These are phyloP conservation scores for Phytopythium vexans DNA, from an alignment of 352 stramenopile genomes.

Conservation along the genomic window DNA sequence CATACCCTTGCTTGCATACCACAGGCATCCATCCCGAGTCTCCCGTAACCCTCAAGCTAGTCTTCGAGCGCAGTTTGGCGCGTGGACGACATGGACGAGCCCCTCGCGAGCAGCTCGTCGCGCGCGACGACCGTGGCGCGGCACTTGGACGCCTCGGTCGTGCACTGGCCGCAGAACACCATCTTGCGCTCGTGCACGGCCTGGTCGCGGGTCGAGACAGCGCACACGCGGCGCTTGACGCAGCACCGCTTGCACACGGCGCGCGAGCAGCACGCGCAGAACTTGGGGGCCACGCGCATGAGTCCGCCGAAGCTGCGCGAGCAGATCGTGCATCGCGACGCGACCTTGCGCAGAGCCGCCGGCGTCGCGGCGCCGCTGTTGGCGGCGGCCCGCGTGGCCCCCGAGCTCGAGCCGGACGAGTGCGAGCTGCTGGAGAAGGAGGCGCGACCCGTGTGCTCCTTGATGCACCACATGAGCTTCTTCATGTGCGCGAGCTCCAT, in stretches of 20 bases:
- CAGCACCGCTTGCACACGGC: conserved; percentile 38
- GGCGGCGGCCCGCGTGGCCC: conserved; percentile 10
- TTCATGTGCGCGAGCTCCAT: conserved; percentile 44
- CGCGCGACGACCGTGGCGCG: conserved; percentile 27
- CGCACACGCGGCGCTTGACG: conserved; percentile 33
- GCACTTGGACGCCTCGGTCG: conserved; percentile 28
- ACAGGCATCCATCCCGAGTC: too few relatives aligned
- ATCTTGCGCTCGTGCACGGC: conserved; percentile 40
- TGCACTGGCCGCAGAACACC: conserved; percentile 35
- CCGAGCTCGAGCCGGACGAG: conserved; percentile 24
- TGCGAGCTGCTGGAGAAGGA: conserved; percentile 37
- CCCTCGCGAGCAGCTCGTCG: conserved; percentile 24
- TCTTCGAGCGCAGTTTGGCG: conserved; percentile 17
- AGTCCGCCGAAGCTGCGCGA: conserved; percentile 25
- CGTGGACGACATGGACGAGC: conserved; percentile 27
- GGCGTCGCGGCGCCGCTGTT: conserved; percentile 1
- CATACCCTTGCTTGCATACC: too few relatives aligned
- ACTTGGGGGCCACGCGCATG: conserved; percentile 16
- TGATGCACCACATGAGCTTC: conserved; percentile 44
- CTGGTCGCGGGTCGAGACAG: conserved; percentile 29
- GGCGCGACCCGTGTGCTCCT: conserved; percentile 27
- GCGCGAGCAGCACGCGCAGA: conserved; percentile 26
- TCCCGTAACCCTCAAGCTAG: neutral
- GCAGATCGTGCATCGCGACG: conserved; percentile 24
- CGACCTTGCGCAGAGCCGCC: conserved; percentile 3